Evolutionary conservation across 169 alveolate species (phyloP), one percentile per base, ranked within the genome.

Genomic region (Plasmodium coatneyi): DNA sequence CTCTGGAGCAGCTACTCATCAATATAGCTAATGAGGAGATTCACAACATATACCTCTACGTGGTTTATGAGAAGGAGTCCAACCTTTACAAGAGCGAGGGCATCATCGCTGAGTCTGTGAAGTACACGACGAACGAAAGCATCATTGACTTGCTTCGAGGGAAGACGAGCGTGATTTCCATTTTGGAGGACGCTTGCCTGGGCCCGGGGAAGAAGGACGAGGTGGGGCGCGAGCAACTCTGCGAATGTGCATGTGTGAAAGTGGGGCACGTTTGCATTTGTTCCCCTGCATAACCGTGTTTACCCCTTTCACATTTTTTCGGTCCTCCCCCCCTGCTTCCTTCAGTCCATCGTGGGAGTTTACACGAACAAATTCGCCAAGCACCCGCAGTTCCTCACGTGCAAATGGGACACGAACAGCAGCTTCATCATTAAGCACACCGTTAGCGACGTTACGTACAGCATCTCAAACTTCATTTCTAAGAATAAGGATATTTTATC

Each of bases 1-100:
- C 99, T 28, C 98, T 98, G 93, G 99, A 99, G 92, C 99, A 99
- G 94, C 96, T 99, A 92, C 97, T 99, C 94, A 99, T 99, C 79
- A 99, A 99, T 95, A 98, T 98, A 93, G 99, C 99, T 12, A 99
- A 99, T 97, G 99, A 99, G 95, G 92, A 81, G 78, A 80, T 91
- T 71, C 95, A 91, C 54, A 91, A 82, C 76, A 91, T 81, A 81
- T 91, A 81, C 78, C 41, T 91, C 19, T 80, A 30, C 43, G 84
- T 91, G 30, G 95, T 91, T 34, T 91, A 81, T 71, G 95, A 91
- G 82, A 80, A 78, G 7, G 95, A 91, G 74, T 70, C 92, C 2
- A 71, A 91, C 12, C 60, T 91, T 30, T 91, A 91, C 78, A 91
- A 91, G 56, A 52, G 39, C 10, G 95, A 91, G 78, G 95, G 92